phyloP scores from a whole-genome alignment of 2,329 filamentous ascomycete species.

The Elsinoe perseae region DNA sequence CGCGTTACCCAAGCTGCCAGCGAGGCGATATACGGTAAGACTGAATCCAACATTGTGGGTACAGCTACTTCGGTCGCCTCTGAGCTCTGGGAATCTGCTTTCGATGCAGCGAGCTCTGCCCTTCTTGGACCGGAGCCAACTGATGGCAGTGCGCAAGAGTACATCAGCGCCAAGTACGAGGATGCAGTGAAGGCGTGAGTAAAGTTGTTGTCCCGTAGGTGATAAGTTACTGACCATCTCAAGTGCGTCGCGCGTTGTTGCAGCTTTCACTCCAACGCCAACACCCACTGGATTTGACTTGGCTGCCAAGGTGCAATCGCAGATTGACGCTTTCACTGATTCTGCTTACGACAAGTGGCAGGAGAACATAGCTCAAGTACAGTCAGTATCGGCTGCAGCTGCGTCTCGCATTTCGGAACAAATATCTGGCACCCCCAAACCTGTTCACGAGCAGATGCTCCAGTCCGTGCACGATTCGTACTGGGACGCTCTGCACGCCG shows the following conservation, averaged over 20 bases:
- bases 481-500: conserved; percentile 55
- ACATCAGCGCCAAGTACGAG: conserved; percentile 47
- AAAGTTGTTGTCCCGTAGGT: background rate
- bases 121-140: conserved; percentile 45
- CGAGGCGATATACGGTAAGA: conserved; percentile 44
- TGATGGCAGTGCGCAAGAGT: conserved; percentile 41
- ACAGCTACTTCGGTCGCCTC: conserved; percentile 47
- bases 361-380: conserved; percentile 56
- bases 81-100: conserved; percentile 50
- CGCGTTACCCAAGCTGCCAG: conserved; percentile 50
- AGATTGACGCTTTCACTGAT: conserved; percentile 38
- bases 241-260: conserved; percentile 41
- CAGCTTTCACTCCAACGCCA: conserved; percentile 46
- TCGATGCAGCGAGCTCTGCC: conserved; percentile 50
- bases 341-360: conserved; percentile 52
- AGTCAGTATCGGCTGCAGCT: conserved; percentile 60
- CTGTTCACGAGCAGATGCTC: conserved; percentile 60
- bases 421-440: conserved; percentile 60
- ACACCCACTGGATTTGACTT: conserved; percentile 38
- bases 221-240: conserved; percentile 18
- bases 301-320: conserved; percentile 28
- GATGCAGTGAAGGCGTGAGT: conserved; percentile 52
- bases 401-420: conserved; percentile 60
- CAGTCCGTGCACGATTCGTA: conserved; percentile 62
- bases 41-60: conserved; percentile 41